Evolutionary conservation across 768 basidiomycete species (phyloP), one percentile per base, ranked within the genome.

Genomic region (Suillus weaverae): DNA sequence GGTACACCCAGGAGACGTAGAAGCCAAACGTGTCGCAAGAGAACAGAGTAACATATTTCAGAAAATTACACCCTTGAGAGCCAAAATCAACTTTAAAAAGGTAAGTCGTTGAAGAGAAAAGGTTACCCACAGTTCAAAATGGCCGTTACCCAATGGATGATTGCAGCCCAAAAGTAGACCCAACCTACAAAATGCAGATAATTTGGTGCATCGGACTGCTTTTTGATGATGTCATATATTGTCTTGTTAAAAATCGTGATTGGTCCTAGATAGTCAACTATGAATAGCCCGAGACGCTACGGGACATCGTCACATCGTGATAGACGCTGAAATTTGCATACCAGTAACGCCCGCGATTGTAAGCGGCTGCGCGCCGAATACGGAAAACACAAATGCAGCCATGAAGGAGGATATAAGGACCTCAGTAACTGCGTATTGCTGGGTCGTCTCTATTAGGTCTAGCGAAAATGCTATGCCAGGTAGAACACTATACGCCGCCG

Each of bases 181-280:
- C 95, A 96, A 33, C 94, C 94, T 10, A 96, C 84, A 71, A 95
- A 95, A 41, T 90, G 90, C 14, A 95, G 84, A 72, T 95, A 97
- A 60, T 84, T 75, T 2, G 94, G 93, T 6, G 89, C 79, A 65
- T 89, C 81, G 11, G 80, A 69, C 60, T 84, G 81, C 22, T 78
- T 79, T 69, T 83, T 73, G 62, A 93, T 79, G 64, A 95, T 92
- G 69, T 89, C 83, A 74, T 85, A 95, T 51, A 96, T 93, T 2
- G 90, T 94, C 79, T 92, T 93, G 80, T 95, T 96, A 69, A 95
- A 89, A 10, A 97, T 92, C 4, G 94, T 95, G 71, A 96, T 96
- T 1, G 95, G 95, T 26, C 94, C 92, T 86, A 73, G 43, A 35
- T 16, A 51, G 35, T 44, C 63, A 9, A n/a, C n/a, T 57, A 65